Base-by-base conservation (phyloP, 1,284 basidiomycete genomes). In the Ganoderma boninense region DNA sequence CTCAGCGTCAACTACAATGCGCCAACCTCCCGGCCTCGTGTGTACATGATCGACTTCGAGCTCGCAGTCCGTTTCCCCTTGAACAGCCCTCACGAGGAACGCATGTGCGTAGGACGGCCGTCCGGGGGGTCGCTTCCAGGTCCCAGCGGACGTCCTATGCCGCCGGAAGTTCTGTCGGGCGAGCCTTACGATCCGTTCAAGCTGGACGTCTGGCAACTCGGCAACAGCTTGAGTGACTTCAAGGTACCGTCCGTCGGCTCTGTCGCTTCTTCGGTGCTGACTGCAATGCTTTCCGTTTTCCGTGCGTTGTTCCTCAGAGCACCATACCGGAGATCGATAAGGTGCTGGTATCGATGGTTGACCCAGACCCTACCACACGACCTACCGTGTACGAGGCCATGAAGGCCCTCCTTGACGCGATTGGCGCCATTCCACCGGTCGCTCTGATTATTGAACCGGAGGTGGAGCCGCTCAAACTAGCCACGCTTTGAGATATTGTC, bases 131-230 rank as follows among this genome's bases (percentile, higher is more conserved):
- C 66, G 1, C 65, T 64, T 10, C 56, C 57, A 0, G 35, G 20
- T 18, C 8, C 29, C 2, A 57, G 68, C 32, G 67, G 65, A 11
- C 73, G 77, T 20, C 75, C 75, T 2, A 54, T 64, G 11, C 73
- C 78, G 0, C 66, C 66, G 1, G 73, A 74, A 44, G 68, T 78
- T 1, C 13, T 32, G 1, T 65, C 69, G 6, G 77, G 73, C 13
- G 38, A 71, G 43, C 71, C 77, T 0, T 80, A 71, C 14, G 46
- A 67, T 26, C 67, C 70, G 4, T 71, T 61, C 62, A 71, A 71
- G 43, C 46, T 69, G 11, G 67, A 71, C 18, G 59, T 69, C 14
- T 71, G 70, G 67, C 67, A 69, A 46, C 44, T 69, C 11, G 67
- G 64, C 5, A 42, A 5, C 6, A 69, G 67, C 18, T 54, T 69